These are phyloP conservation scores for Lactifluus pinguis DNA, from an alignment of 768 basidiomycete species.

Conservation along the genomic window DNA sequence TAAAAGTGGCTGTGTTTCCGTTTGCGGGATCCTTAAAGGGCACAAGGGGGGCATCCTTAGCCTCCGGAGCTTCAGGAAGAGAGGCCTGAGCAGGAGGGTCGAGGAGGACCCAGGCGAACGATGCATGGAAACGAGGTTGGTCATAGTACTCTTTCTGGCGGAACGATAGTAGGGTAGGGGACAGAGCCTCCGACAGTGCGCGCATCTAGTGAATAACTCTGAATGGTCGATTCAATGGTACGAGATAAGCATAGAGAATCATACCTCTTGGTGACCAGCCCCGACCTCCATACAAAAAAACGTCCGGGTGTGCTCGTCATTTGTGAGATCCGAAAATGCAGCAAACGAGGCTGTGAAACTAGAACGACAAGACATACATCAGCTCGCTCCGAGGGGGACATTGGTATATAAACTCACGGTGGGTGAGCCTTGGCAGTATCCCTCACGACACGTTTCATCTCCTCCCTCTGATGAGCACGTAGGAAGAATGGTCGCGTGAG, in stretches of 20 bases:
- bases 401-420: constrained; percentile 33
- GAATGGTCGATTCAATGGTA: neutral
- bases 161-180: constrained; percentile 46
- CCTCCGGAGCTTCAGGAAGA: neutral
- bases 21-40: neutral
- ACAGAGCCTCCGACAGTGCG: constrained; percentile 44
- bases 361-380: neutral
- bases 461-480: constrained; percentile 69
- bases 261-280: constrained; percentile 72
- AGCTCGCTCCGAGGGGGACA: neutral
- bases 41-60: neutral
- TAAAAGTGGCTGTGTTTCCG: neutral
- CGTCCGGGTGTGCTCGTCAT: constrained; percentile 73
- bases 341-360: constrained; percentile 74
- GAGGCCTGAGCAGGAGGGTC: constrained; percentile 21
- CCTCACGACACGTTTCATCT: constrained; percentile 55
- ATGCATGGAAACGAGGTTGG: constrained; percentile 78
- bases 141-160: constrained; percentile 76
- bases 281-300: constrained; percentile 80
- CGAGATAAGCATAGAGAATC: neutral
- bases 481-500: constrained; percentile 76
- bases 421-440: constrained; percentile 36
- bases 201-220: constrained; percentile 42
- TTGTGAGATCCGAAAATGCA: constrained; percentile 56
- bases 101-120: constrained; percentile 81